Evolutionary conservation across 176 grass and related monocot genomes (phyloP), one percentile per base, ranked within the genome.

Genomic region (Juncus inflexus): DNA sequence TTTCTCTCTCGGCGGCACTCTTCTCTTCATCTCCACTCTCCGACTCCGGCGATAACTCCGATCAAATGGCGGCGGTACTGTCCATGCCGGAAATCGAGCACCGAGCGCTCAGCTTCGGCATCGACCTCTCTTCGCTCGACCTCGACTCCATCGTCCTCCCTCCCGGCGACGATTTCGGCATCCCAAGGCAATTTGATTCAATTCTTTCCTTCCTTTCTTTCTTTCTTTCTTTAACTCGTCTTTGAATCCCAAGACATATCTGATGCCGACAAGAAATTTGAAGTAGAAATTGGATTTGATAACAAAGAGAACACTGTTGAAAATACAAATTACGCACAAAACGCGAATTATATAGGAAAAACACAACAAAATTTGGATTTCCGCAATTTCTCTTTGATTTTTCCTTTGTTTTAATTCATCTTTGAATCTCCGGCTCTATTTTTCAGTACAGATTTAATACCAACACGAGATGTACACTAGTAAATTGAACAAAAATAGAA

Each of bases 101-200:
- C 50, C 61, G 74, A 47, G 90, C 79, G 39, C 37, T 58, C 37
- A 65, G 38, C 11, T 78, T 83, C 2, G 87, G 79, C 3, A 67
- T 90, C 16, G 91, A 83, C 66, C 78, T 90, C 45, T 87, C 84
- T 35, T 39, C 73, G 2, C 73, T 87, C 42, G 84, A 90, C 73
- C 41, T 85, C 12, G 91, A 90, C 50, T 67, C 78, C 9, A 76
- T 96, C 65, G 66, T 61, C 63, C 79, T 96, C 47, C 91, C 84
- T 9, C 78, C 76, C 7, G 84, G 76, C 5, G 87, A 87, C 64
- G 81, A 90, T 75, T 95, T 90, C 52, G 86, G 76, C 7, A 87
- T 95, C 55, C 62, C 63, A 61, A 95, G 83, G 90, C 90, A 81
- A 6, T 2, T 12, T 37, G 0, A 60, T 9, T 28, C 4, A 61